Base-by-base conservation (phyloP, 805 yeast species). In the Lachancea sp. region DNA sequence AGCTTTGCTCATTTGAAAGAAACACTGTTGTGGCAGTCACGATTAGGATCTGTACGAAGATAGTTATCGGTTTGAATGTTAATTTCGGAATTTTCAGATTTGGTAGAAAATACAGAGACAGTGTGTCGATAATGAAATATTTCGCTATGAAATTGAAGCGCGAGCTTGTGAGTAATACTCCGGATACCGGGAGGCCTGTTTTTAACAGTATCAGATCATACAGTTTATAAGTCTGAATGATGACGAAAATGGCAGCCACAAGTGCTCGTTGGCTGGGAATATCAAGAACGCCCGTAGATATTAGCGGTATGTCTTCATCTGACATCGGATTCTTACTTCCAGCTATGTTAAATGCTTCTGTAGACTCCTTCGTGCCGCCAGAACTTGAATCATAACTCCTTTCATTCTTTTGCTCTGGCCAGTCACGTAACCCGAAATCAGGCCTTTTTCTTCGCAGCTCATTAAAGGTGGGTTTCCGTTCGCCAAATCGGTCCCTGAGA, bases 221-320 rank as follows among this genome's bases (percentile, higher is more conserved):
- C 1, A 85, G 42, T 56, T 92, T 90, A 75, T 83, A 83, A n/a
- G 85, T 75, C 60, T 89, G 97, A n/a, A 90, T 69, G 24, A 83
- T 68, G 2, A 74, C 66, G 55, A 87, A 85, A 8, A 84, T 45
- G 1, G 85, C 74, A n/a, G 80, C 58, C 2, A 78, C 71, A 41
- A 85, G 71, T 25, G 78, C 60, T 45, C 96, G 68, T 60, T 90
- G 98, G 11, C 84, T 76, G 2, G 85, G 85, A 5, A 75, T 74
- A 47, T 87, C 95, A 19, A 89, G 56, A 2, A 79, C 66, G 5
- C 71, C 64, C 12, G 77, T 70, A 0, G 96, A 85, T 30, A 90
- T 77, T 30, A 83, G 63, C 3, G 80, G 68, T 31, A 48, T 20
- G 19, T 36, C 33, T 18, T 26, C 33, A 26, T 21, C 25, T 15